These are phyloP conservation scores for Globisporangium nodosum DNA, from an alignment of 352 stramenopile genomes.

Conservation along the genomic window DNA sequence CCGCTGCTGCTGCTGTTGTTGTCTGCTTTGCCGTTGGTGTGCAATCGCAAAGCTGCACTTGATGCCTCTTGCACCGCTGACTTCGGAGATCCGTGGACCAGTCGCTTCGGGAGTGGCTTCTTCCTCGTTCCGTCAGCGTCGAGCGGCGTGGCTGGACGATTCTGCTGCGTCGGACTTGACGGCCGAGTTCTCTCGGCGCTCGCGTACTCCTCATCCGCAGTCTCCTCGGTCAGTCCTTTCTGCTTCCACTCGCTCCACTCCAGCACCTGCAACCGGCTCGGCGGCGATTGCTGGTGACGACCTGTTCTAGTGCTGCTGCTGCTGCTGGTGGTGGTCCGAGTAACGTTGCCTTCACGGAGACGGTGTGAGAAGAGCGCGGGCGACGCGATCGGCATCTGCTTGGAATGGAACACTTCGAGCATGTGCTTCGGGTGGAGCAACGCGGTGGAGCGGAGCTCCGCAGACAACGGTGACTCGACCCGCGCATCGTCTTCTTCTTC, in stretches of 20 bases:
- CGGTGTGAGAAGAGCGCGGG: constrained; percentile 44
- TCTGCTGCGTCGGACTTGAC: neutral
- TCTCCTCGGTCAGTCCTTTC: constrained; percentile 11
- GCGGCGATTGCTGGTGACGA: neutral
- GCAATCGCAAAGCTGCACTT: neutral
- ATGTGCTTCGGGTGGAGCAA: constrained; percentile 60
- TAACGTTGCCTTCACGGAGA: constrained; percentile 23
- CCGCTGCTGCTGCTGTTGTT: neutral
- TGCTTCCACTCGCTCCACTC: constrained; percentile 39
- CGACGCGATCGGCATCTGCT: constrained; percentile 62
- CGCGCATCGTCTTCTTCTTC: constrained; percentile 5
- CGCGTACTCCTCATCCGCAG: constrained; percentile 1
- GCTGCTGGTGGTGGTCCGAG: neutral
- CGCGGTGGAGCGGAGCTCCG: constrained; percentile 5
- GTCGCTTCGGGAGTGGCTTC: neutral
- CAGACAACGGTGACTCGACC: neutral
- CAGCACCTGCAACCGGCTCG: constrained; percentile 27
- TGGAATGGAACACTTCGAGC: constrained; percentile 60
- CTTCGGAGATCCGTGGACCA: neutral
- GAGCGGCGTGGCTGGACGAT: neutral
- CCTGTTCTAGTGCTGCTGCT: neutral
- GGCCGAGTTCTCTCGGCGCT: neutral
- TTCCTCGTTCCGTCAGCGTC: neutral
- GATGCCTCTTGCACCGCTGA: neutral
- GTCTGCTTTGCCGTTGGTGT: neutral